A percentile compares a stretch with the other conserved stretches of the same genome.
These are phyloP conservation scores for Wickerhamomyces subpelliculosus DNA, from an alignment of 805 yeast species.

Conservation along the genomic window DNA sequence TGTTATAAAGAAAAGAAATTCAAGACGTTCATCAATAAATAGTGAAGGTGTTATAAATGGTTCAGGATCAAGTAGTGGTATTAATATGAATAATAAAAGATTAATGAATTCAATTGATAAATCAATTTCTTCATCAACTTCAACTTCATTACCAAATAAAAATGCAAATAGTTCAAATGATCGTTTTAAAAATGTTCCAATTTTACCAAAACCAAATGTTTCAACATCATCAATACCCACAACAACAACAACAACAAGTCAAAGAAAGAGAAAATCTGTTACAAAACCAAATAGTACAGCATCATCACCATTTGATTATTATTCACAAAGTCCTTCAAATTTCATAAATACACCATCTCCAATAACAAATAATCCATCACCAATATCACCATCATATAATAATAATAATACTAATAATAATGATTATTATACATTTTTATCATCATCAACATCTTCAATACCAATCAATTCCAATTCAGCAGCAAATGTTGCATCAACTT, in stretches of 20 bases:
- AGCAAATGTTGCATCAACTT: slow-evolving; percentile 10
- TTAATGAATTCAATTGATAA: slow-evolving; percentile 13
- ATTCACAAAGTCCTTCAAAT: not conserved
- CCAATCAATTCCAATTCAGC: slow-evolving; percentile 2
- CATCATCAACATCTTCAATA: slow-evolving; percentile 5
- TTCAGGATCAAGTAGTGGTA: slow-evolving; percentile 6
- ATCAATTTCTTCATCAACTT: no score
- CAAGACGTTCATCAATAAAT: slow-evolving; percentile 24
- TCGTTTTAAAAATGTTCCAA: slow-evolving; percentile 21
- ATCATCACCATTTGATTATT: slow-evolving; percentile 1
- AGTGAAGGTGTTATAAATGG: slow-evolving; percentile 9
- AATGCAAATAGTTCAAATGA: not conserved
- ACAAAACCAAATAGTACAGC: not conserved
- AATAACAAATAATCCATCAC: not conserved
- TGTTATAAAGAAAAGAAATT: slow-evolving; percentile 72
- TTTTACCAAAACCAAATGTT: slow-evolving; percentile 19
- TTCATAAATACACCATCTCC: not conserved
- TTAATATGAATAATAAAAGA: slow-evolving; percentile 13
- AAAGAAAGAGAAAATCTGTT: not conserved
- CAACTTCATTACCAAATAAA: slow-evolving; percentile 16
- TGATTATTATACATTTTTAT: not conserved
- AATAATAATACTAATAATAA: no score
- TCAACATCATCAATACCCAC: not conserved
- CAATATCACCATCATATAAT: not conserved
- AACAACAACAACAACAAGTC: not conserved